These are phyloP conservation scores for Aureobasidium melanogenum DNA, from an alignment of 2,329 filamentous ascomycete species.

Conservation along the genomic window DNA sequence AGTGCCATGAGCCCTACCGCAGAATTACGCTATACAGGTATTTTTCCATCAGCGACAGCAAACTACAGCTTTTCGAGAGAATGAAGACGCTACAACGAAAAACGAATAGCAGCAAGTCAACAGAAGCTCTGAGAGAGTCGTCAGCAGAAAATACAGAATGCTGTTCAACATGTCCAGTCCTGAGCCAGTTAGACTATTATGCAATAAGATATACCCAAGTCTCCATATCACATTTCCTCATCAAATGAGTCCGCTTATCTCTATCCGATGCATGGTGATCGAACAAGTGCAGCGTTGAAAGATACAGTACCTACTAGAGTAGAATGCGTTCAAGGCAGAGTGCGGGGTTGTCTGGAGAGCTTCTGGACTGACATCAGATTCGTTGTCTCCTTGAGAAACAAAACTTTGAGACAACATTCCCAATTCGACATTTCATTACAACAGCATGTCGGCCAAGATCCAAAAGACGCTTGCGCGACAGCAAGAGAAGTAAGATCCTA, in stretches of 20 bases:
- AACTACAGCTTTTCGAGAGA: slow-evolving; percentile 5
- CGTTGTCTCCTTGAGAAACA: not conserved
- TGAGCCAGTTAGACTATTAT: not conserved
- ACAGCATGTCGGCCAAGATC: slow-evolving; percentile 42
- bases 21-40: not conserved
- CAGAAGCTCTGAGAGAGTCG: not conserved
- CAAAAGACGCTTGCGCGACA: slow-evolving; percentile 66
- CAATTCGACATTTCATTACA: not conserved
- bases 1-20: slow-evolving; percentile 3
- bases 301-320: too few species aligned
- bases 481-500: slow-evolving; percentile 56
- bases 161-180: not conserved
- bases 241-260: not conserved
- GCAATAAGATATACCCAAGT: not conserved
- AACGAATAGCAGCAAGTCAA: not conserved
- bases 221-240: too few species aligned
- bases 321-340: too few species aligned
- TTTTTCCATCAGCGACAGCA: not conserved
- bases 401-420: not conserved
- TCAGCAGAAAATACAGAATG: not conserved
- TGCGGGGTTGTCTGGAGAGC: not conserved
- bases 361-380: not conserved
- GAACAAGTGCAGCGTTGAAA: too few species aligned
- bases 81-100: not conserved
- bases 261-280: too few species aligned